These are phyloP conservation scores for Xylaria bambusicola DNA, from an alignment of 495 filamentous ascomycete species.

Conservation along the genomic window DNA sequence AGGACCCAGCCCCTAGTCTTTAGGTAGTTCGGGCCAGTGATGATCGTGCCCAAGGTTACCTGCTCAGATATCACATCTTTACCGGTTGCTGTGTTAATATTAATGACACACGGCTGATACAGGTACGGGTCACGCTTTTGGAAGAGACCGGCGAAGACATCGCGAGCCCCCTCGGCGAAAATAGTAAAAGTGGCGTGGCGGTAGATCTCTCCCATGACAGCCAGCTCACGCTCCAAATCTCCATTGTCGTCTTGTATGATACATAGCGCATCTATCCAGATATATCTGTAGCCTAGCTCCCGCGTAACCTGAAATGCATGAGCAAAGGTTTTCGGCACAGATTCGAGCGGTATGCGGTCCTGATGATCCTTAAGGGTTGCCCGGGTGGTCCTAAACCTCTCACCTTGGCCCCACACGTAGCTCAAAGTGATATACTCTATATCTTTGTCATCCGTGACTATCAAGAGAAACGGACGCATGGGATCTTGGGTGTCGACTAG, in stretches of 20 bases:
- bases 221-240: slow-evolving; percentile 11
- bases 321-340: neutral
- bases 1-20: slow-evolving; percentile 27
- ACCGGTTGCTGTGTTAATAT: neutral
- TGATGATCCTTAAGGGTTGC: neutral
- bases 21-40: neutral
- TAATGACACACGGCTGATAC: neutral
- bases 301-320: slow-evolving; percentile 17
- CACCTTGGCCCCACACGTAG: neutral
- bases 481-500: neutral
- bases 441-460: neutral
- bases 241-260: slow-evolving; percentile 12
- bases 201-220: slow-evolving; percentile 11
- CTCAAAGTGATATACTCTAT: neutral
- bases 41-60: neutral
- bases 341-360: neutral
- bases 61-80: neutral
- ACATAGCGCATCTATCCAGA: slow-evolving; percentile 20
- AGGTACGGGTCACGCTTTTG: neutral
- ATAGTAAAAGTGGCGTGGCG: slow-evolving; percentile 10
- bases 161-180: neutral
- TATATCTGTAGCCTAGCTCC: slow-evolving; percentile 21
- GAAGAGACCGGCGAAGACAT: neutral
- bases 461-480: neutral
- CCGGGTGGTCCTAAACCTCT: neutral